These are phyloP conservation scores for Breynia disticha DNA, from an alignment of 441 rosid species.

Conservation along the genomic window DNA sequence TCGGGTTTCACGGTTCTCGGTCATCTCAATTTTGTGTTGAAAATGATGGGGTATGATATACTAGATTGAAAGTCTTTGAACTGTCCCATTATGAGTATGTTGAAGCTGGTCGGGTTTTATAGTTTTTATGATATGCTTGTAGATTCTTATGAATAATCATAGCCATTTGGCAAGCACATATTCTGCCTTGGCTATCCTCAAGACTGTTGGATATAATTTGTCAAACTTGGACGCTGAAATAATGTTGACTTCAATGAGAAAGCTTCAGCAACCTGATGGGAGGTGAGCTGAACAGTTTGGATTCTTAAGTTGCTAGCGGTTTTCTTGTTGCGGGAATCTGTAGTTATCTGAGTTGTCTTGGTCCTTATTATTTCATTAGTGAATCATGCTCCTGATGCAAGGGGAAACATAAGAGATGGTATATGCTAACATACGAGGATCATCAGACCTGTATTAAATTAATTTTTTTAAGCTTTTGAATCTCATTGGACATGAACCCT, in stretches of 20 bases:
- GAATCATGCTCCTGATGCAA: no score
- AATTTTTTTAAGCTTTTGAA: no score
- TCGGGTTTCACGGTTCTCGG: conserved; percentile 77
- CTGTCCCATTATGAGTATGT: neutral
- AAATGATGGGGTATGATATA: conserved; percentile 45
- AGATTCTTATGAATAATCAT: conserved; percentile 45
- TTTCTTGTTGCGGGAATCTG: neutral
- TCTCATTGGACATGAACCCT: no score
- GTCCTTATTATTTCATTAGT: no score
- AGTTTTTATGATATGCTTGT: conserved; percentile 14
- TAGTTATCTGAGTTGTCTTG: no score
- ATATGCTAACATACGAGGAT: no score
- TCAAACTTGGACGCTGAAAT: conserved; percentile 41
- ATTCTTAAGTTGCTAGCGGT: neutral
- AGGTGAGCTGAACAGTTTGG: conserved; percentile 35
- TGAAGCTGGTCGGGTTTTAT: neutral
- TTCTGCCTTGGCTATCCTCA: conserved; percentile 76
- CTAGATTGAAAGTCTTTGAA: neutral
- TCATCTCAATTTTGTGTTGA: conserved; percentile 58
- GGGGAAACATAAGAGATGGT: no score
- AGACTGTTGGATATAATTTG: conserved; percentile 53
- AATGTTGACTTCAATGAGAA: conserved; percentile 56
- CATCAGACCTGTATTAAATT: no score
- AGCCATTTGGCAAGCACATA: conserved; percentile 89
- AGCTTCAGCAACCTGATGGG: conserved; percentile 85